These are phyloP conservation scores for Boletus subcaerulescens DNA, from an alignment of 768 basidiomycete species.

Conservation along the genomic window DNA sequence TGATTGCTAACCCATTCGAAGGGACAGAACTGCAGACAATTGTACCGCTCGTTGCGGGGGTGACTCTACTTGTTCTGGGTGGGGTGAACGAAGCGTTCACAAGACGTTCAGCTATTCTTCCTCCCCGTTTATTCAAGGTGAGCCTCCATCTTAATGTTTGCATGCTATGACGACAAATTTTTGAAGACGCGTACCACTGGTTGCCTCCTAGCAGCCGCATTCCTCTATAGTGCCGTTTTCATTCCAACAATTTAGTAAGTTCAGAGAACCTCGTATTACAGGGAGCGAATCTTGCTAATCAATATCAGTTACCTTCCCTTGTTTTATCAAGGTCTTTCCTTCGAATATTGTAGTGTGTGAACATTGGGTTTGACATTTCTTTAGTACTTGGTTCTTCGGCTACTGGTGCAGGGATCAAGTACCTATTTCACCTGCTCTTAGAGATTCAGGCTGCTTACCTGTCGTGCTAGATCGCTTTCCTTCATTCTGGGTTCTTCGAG, in stretches of 20 bases:
- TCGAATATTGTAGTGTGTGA: not conserved
- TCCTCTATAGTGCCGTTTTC: slow-evolving; percentile 63
- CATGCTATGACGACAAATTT: not conserved
- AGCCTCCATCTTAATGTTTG: not conserved
- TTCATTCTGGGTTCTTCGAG: slow-evolving; percentile 60
- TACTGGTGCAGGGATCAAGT: slow-evolving; percentile 66
- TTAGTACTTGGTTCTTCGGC: slow-evolving; percentile 66
- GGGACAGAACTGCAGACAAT: slow-evolving; percentile 60
- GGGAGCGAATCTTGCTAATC: not conserved
- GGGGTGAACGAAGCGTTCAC: slow-evolving; percentile 60
- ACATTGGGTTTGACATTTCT: not conserved
- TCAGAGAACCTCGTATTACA: not conserved
- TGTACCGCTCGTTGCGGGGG: slow-evolving; percentile 54
- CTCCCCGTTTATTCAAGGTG: slow-evolving; percentile 71
- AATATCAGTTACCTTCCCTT: slow-evolving; percentile 57
- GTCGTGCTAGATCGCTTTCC: slow-evolving; percentile 57
- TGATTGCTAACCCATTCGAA: slow-evolving; percentile 16
- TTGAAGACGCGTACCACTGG: slow-evolving; percentile 64
- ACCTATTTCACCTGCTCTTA: slow-evolving; percentile 38
- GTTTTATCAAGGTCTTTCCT: slow-evolving; percentile 53
- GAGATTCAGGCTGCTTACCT: not conserved
- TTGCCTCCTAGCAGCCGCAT: slow-evolving; percentile 52
- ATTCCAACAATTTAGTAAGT: slow-evolving; percentile 40
- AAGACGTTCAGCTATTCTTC: slow-evolving; percentile 63
- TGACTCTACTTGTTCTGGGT: slow-evolving; percentile 46